These are phyloP conservation scores for Spathaspora passalidarum DNA, from an alignment of 805 yeast genomes.

Conservation along the genomic window DNA sequence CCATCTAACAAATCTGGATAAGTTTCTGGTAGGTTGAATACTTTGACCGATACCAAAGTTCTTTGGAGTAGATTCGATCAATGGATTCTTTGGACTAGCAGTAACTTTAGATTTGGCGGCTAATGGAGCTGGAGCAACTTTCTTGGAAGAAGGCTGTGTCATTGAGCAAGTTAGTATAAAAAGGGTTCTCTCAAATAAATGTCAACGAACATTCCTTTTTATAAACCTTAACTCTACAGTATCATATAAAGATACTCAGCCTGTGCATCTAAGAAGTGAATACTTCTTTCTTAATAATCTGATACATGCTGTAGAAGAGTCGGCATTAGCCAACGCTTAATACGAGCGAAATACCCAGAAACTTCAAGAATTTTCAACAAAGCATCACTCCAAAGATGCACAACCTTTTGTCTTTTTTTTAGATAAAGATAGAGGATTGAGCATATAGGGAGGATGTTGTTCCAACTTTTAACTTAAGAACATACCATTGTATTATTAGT, in stretches of 20 bases:
- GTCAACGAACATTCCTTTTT: slow-evolving; percentile 24
- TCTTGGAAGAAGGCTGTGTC: slow-evolving; percentile 54
- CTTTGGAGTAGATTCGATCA: slow-evolving; percentile 85
- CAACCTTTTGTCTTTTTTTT: slow-evolving; percentile 10
- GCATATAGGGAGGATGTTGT: slow-evolving; percentile 21
- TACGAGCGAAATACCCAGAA: background rate
- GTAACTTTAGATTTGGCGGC: slow-evolving; percentile 32
- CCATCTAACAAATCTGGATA: slow-evolving; percentile 97
- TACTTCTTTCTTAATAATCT: slow-evolving; percentile 8
- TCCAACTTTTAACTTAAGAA: slow-evolving; percentile 20
- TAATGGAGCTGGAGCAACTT: slow-evolving; percentile 48
- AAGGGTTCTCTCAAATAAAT: slow-evolving; percentile 19
- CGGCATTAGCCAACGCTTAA: background rate
- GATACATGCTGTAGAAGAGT: background rate
- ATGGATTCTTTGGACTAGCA: slow-evolving; percentile 57
- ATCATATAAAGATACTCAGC: slow-evolving; percentile 37
- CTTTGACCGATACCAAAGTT: slow-evolving; percentile 96
- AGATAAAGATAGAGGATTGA: slow-evolving; percentile 16
- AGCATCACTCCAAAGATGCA: slow-evolving; percentile 12
- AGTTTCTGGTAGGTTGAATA: slow-evolving; percentile 93
- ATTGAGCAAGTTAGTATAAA: slow-evolving; percentile 32
- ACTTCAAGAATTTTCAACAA: background rate
- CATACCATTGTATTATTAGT: slow-evolving; percentile 26
- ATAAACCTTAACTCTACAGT: slow-evolving; percentile 34
- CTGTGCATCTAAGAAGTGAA: slow-evolving; percentile 42